Conservation (phyloP, 108 stramenopile species). For the Pinguiococcus pyrenoidosus region DNA sequence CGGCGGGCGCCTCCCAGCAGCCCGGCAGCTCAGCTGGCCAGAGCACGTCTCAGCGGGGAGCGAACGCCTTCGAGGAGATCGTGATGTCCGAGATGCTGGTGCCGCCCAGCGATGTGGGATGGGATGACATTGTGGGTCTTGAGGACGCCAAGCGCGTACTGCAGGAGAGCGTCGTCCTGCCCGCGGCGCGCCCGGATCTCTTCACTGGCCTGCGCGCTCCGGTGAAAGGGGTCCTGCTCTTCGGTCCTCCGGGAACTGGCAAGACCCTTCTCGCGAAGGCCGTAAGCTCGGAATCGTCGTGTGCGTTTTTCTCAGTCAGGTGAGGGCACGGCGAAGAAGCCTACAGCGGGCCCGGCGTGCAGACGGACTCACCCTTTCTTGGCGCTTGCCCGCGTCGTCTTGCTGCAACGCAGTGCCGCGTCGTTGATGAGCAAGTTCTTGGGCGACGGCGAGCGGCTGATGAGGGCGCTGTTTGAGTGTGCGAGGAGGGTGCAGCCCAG, state of each 20-base stretch:
- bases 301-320: conserved; percentile 71
- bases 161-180: conserved; percentile 53
- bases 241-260: conserved; percentile 75
- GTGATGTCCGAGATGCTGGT: not conserved
- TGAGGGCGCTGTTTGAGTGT: conserved; percentile 58
- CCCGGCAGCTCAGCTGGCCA: too few relatives aligned
- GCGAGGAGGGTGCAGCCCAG: conserved; percentile 38
- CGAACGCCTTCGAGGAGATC: too few relatives aligned
- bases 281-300: conserved; percentile 96
- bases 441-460: too few relatives aligned
- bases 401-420: conserved; percentile 35
- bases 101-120: not conserved
- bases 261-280: conserved; percentile 95
- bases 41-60: too few relatives aligned
- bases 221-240: conserved; percentile 54
- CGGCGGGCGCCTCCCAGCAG: too few relatives aligned
- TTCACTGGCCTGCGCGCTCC: conserved; percentile 58
- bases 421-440: conserved; percentile 74
- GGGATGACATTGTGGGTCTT: conserved; percentile 12
- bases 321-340: too few relatives aligned
- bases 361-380: not conserved
- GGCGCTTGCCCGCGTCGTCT: not conserved
- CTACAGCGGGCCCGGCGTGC: not conserved
- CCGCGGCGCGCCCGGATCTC: conserved; percentile 50
- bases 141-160: conserved; percentile 40